Percentiles rank a stretch among this genome's conserved stretches.
phyloP scores from a whole-genome alignment of 1,284 basidiomycete genomes.

The Apiotrichum akiyoshidainum region DNA sequence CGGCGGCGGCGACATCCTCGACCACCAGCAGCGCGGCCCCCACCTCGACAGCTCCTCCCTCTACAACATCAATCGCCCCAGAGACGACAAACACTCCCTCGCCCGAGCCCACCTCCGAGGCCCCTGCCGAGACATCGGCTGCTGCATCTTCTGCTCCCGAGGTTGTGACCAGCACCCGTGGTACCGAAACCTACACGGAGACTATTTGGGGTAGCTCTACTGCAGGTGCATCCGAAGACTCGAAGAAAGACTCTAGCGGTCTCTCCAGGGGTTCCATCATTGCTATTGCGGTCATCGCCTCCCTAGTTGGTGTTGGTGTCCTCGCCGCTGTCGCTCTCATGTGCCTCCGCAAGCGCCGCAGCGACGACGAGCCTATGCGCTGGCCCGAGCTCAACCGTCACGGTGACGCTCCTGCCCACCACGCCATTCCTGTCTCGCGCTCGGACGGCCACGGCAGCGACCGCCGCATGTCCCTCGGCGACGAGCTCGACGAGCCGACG shows the following conservation, averaged over 20 bases:
- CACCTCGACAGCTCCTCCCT: no score
- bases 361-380: conserved; percentile 48
- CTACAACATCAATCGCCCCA: no score
- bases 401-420: conserved; percentile 45
- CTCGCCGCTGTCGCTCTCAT: conserved; percentile 35
- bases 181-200: no score
- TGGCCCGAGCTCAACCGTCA: conserved; percentile 52
- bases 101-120: no score
- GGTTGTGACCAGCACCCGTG: no score
- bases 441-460: conserved; percentile 41
- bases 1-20: no score
- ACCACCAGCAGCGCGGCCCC: no score
- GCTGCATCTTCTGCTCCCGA: no score
- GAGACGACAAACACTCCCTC: no score
- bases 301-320: conserved; percentile 37
- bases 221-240: not conserved
- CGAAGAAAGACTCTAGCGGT: conserved; percentile 8
- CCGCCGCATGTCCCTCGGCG: conserved; percentile 24
- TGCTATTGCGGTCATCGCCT: conserved; percentile 45
- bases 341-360: conserved; percentile 37
- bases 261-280: conserved; percentile 47
- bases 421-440: conserved; percentile 45
- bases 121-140: no score
- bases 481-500: conserved; percentile 31
- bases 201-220: no score